Evolutionary conservation across 192 early-diverging fungal species (phyloP), one percentile per base, ranked within the genome.

Genomic region (Dissophora ornata): DNA sequence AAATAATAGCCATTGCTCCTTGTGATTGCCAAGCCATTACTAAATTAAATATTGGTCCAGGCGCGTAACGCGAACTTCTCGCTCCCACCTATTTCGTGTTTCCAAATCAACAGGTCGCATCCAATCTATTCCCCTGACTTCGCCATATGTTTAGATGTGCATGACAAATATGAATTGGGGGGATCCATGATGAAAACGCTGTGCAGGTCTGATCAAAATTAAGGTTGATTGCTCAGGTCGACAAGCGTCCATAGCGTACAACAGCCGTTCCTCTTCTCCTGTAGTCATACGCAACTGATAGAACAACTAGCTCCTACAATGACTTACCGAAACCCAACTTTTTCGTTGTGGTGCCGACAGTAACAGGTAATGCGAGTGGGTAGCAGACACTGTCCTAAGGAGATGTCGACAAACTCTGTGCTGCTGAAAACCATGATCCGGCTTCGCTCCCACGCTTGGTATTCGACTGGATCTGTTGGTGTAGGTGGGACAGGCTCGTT

Each of bases 341-440:
- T 67, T 45, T 77, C 73, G 51, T 77, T 77, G 45, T 77, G 73
- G 26, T 77, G 73, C 25, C 73, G 87, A 75, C 93, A 94, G 79
- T 95, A 95, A 82, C 94, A 95, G 3, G 94, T 94, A 60, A 95
- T 91, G 33, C 94, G 87, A 32, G 91, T 90, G 12, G 94, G 93
- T 19, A 95, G 79, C 25, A 90, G 84, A 3, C 88, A 88, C 71
- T 77, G 64, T 49, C 73, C 73, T 21, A 59, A 62, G 0, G 73
- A 67, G 46, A 77, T 50, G 25, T 77, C 73, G 11, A 77, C 65
- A 10, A 57, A 77, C 44, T 77, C 73, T 8, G 73, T 77, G 40
- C 64, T 77, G 38, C 73, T 77, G 33, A 77, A 77, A 10, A 77
- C 73, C 73, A 77, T 77, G 33, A 77, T 77, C 11, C 73, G 40